A percentile compares a stretch with the other conserved stretches of the same genome.
These are phyloP conservation scores for Postia placenta DNA, from an alignment of 768 basidiomycete genomes.

Conservation along the genomic window DNA sequence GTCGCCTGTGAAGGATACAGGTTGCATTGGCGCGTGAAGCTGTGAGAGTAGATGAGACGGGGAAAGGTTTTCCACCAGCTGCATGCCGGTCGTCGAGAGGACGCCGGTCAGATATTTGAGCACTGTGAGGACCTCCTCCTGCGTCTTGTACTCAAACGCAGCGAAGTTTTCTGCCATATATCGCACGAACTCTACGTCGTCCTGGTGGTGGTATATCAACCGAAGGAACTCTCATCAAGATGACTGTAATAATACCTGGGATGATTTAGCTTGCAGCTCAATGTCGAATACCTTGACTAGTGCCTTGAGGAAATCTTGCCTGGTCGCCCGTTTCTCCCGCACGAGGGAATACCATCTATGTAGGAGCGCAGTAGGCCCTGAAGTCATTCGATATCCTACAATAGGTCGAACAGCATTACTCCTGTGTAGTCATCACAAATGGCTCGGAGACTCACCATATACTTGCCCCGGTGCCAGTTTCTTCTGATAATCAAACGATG, in stretches of 20 bases:
- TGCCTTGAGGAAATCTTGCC: slow-evolving; percentile 84
- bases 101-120: slow-evolving; percentile 72
- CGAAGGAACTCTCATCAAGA: no score
- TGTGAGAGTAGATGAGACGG: slow-evolving; percentile 66
- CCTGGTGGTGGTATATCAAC: no score
- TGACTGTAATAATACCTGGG: slow-evolving; percentile 38
- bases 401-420: no score
- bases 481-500: slow-evolving; percentile 81
- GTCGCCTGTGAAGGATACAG: no score
- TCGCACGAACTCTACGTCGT: slow-evolving; percentile 79
- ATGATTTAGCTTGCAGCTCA: slow-evolving; percentile 43
- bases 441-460: slow-evolving; percentile 36
- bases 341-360: slow-evolving; percentile 90
- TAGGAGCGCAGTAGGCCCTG: slow-evolving; percentile 66
- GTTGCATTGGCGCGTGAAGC: slow-evolving; percentile 34
- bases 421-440: no score
- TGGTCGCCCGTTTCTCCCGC: slow-evolving; percentile 80
- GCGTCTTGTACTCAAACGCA: slow-evolving; percentile 89
- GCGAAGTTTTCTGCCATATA: slow-evolving; percentile 96
- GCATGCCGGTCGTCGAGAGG: slow-evolving; percentile 76
- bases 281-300: slow-evolving; percentile 83
- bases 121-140: slow-evolving; percentile 87
- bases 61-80: slow-evolving; percentile 67
- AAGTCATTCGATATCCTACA: slow-evolving; percentile 68
- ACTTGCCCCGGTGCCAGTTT: slow-evolving; percentile 41